Base-by-base conservation (phyloP, 192 early-diverging fungal species). In the Pilobolus umbonatus region DNA sequence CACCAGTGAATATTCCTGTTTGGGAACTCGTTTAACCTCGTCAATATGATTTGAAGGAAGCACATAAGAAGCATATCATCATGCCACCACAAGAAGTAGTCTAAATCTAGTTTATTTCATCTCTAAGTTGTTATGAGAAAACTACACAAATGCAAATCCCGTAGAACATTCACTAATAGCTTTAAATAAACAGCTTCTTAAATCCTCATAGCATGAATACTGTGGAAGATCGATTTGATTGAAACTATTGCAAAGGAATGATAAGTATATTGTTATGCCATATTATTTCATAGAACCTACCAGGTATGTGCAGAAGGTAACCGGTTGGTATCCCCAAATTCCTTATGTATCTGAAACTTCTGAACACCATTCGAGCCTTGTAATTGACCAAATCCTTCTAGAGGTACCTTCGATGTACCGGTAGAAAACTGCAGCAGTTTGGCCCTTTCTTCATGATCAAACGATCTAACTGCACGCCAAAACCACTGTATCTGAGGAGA, bases 281-380 rank as follows among this genome's bases (percentile, higher is more conserved):
- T 25, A 24, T 47, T 19, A 21, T 51, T 24, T 45, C 22, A 26
- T 17, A 29, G 11, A 53, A 53, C 69, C 57, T 84, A 91, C 89
- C 96, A 98, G 34, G 96, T 98, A 70, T 98, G 96, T 15, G 96
- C 96, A 19, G 89, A 91, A 19, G 96, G 96, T 31, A 98, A 77
- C 17, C 96, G 81, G 40, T 83, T 77, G 3, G 85, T 77, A 7
- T 85, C 86, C 4, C 84, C 71, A 80, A 91, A 95, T 67, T 96
- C 94, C 72, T 93, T 95, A 77, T 96, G 93, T 61, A 98, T 95
- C 77, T 97, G 94, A 81, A 98, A 98, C 80, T 95, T 96, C 71
- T 97, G 94, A n/a, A 95, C 81, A 29, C 96, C 94, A 52, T 85
- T 85, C 47, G 88, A 89, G 22, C 96, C 96, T 71, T 98, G 94